Evolutionary conservation across 2,329 filamentous ascomycete species (phyloP).

Genomic region (Beauveria rudraprayagi): DNA sequence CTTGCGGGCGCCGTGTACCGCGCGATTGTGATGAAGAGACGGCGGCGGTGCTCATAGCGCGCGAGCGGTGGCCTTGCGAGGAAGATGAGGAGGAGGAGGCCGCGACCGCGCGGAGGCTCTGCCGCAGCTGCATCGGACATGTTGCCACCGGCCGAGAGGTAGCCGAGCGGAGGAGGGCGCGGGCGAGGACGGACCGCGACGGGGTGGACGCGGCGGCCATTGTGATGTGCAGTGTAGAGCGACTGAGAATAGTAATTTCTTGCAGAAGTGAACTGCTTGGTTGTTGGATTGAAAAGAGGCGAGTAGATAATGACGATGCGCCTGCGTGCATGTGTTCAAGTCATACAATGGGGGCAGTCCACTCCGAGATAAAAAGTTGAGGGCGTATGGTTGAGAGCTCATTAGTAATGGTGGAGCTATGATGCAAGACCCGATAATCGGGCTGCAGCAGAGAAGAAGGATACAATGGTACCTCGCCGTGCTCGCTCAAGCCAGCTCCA

Average conservation of each 20-base stretch:
- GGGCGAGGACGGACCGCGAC: slow-evolving; percentile 5
- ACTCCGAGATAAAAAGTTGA: not conserved
- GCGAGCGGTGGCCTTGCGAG: not conserved
- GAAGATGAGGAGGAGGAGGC: not conserved
- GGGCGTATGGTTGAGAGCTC: slow-evolving; percentile 6
- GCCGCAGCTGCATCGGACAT: slow-evolving; percentile 13
- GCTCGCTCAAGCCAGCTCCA: not conserved
- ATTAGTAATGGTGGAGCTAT: slow-evolving; percentile 28
- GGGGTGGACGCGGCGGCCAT: slow-evolving; percentile 4
- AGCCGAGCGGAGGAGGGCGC: slow-evolving; percentile 11
- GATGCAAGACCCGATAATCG: slow-evolving; percentile 16
- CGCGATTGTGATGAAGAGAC: not conserved
- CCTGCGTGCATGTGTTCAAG: not conserved
- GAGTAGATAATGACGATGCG: not conserved
- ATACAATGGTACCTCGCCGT: not conserved
- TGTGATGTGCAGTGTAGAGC: not conserved
- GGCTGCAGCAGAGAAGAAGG: not conserved
- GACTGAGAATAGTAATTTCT: not conserved
- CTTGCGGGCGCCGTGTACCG: not conserved
- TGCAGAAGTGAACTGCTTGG: not conserved
- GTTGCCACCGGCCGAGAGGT: slow-evolving; percentile 9
- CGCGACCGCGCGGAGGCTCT: slow-evolving; percentile 4
- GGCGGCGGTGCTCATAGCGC: not conserved
- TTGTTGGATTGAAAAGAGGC: not conserved
- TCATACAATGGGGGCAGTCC: not conserved